Evolutionary conservation across 2,329 filamentous ascomycete genomes (phyloP), one percentile per base, ranked within the genome.

Genomic region (Clarireedia hainanense): DNA sequence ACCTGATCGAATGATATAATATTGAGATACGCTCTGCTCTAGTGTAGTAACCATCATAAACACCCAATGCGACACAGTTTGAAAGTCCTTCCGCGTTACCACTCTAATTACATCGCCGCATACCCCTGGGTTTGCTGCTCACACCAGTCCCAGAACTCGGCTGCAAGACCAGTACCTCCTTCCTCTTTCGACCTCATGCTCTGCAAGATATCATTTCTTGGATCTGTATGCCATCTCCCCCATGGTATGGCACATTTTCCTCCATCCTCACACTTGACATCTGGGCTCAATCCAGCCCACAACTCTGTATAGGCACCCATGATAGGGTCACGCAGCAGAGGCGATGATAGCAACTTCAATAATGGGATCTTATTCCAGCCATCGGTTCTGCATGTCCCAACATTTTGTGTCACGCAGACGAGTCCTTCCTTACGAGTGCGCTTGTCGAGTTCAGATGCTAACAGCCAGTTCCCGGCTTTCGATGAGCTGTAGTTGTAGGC

Each of bases 391-490:
- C 63, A 27, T 47, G 57, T 60, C 1, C 62, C 62, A 4, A 60
- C 60, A 37, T 58, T 64, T 34, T 62, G 60, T 23, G 52, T 37
- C 34, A 64, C 37, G 37, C 57, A 56, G 5, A 61, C 15, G 24
- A 64, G 57, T 15, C 26, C 46, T 2, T 61, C 60, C 3, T 56
- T 10, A 36, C 48, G 42, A 48, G n/a, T 20, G 43, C 9, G 15
- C 37, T 37, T 5, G 52, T 58, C 42, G 5, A 60, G 56, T 36
- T 60, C 56, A n/a, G 26, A 36, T 5, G 52, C 61, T 5, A 63
- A 30, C 27, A 60, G 56, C 55, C 59, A 60, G 26, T 61, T 60
- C 3, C 60, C 63, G 10, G 50, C 50, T 45, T 63, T 63, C 1
- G 59, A 55, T 23, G 42, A 30, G 1, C 6, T 12, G 50, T 63